phyloP scores from a whole-genome alignment of 1,139 yeast species.

The Geotrichum fermentans region DNA sequence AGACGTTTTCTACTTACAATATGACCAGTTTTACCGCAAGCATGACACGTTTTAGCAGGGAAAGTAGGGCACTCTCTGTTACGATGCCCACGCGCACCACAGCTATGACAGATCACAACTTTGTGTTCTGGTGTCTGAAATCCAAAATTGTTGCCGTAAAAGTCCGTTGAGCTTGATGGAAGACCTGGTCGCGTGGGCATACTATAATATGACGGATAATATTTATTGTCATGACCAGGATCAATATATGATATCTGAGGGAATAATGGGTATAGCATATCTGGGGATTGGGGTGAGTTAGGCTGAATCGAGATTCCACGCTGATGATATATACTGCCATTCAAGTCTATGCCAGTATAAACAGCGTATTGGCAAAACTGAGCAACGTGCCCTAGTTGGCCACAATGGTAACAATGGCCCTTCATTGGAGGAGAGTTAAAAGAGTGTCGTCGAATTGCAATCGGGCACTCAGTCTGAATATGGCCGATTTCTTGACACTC shows the following conservation, averaged over 20 bases:
- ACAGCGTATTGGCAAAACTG: neutral
- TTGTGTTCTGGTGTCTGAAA: too few relatives aligned
- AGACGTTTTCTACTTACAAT: neutral
- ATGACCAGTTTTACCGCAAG: neutral
- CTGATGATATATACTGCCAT: neutral
- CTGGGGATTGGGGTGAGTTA: neutral
- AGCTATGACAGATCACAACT: neutral
- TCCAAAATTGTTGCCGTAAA: too few relatives aligned
- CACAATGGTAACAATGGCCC: neutral
- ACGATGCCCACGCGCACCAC: neutral
- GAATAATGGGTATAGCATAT: neutral
- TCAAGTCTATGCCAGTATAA: neutral
- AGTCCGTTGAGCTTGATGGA: too few relatives aligned
- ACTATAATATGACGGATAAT: neutral
- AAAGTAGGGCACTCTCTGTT: constrained; percentile 2
- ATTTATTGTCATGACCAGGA: neutral
- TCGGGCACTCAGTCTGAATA: constrained; percentile 62
- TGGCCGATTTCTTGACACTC: constrained; percentile 69
- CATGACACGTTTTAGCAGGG: neutral
- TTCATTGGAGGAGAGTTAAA: constrained; percentile 26
- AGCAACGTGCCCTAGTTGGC: neutral
- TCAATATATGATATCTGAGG: neutral
- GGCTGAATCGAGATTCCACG: neutral
- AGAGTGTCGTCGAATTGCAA: constrained; percentile 18
- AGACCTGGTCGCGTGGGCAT: neutral